Percentiles rank a stretch among this genome's conserved stretches.
Evolutionary conservation across 2,329 filamentous ascomycete species (phyloP).

Genomic region (Calonectria fujianensis): DNA sequence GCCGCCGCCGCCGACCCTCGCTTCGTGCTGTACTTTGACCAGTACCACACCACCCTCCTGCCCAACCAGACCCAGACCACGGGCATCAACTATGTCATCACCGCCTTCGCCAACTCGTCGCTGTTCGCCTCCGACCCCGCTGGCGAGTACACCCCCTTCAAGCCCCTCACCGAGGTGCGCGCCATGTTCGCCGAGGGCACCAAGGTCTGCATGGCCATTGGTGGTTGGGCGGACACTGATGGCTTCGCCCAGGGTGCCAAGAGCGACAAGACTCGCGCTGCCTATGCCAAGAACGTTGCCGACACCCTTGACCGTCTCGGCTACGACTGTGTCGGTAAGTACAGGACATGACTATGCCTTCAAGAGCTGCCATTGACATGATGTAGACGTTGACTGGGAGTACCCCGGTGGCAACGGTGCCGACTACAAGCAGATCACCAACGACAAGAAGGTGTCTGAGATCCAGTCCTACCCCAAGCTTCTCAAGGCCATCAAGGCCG

Average conservation of each 20-base stretch:
- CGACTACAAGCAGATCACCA: conserved; percentile 79
- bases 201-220: conserved; percentile 79
- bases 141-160: conserved; percentile 71
- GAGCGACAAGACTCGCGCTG: conserved; percentile 66
- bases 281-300: conserved; percentile 75
- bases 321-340: conserved; percentile 76
- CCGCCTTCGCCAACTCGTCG: conserved; percentile 71
- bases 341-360: not conserved
- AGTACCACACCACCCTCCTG: conserved; percentile 64
- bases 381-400: conserved; percentile 80
- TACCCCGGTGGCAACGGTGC: conserved; percentile 78
- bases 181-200: conserved; percentile 70
- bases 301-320: conserved; percentile 71
- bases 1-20: conserved; percentile 51
- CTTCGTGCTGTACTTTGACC: conserved; percentile 67
- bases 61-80: conserved; percentile 62
- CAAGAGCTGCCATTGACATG: not conserved
- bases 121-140: conserved; percentile 65
- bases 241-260: conserved; percentile 73
- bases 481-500: conserved; percentile 73
- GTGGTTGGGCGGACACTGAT: conserved; percentile 78
- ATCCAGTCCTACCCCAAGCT: conserved; percentile 78
- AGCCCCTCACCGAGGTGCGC: conserved; percentile 70
- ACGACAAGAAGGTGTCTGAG: conserved; percentile 75
- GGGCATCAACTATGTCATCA: conserved; percentile 73